Conservation (phyloP, 192 early-diverging fungal species). For the Obelidium mucronatum region DNA sequence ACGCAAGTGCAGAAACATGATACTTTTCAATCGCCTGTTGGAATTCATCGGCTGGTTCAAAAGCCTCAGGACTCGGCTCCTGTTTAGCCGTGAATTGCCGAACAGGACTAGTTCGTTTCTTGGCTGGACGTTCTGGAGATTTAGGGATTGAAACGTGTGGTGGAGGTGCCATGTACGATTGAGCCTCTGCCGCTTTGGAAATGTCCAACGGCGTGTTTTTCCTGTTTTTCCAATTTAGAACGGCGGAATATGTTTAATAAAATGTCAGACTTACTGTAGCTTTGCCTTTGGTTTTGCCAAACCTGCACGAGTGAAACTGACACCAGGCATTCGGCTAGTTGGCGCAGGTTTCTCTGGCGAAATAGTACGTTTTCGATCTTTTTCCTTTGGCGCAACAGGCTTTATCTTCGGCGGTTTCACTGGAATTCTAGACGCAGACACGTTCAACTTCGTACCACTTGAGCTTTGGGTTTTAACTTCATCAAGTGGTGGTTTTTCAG, state of each 20-base stretch:
- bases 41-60: background rate
- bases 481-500: too few species aligned
- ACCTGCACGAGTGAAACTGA: slow-evolving; percentile 18
- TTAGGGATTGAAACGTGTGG: background rate
- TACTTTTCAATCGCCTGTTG: slow-evolving; percentile 21
- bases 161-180: background rate
- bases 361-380: background rate
- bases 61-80: background rate
- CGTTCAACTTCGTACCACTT: background rate
- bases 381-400: background rate
- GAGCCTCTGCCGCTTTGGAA: background rate
- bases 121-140: background rate
- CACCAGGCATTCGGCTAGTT: slow-evolving; percentile 12
- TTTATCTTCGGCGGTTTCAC: background rate
- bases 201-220: background rate
- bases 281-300: background rate
- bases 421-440: background rate
- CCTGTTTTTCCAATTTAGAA: too few species aligned
- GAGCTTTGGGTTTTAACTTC: background rate
- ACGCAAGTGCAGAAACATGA: slow-evolving; percentile 17
- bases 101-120: too few species aligned
- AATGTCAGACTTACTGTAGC: background rate
- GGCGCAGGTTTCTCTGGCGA: background rate
- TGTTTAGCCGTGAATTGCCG: background rate
- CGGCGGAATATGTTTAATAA: background rate